Percentiles rank a stretch among this genome's conserved stretches.
phyloP scores from a whole-genome alignment of 805 yeast species.

The Cyberlindnera meyerae region DNA sequence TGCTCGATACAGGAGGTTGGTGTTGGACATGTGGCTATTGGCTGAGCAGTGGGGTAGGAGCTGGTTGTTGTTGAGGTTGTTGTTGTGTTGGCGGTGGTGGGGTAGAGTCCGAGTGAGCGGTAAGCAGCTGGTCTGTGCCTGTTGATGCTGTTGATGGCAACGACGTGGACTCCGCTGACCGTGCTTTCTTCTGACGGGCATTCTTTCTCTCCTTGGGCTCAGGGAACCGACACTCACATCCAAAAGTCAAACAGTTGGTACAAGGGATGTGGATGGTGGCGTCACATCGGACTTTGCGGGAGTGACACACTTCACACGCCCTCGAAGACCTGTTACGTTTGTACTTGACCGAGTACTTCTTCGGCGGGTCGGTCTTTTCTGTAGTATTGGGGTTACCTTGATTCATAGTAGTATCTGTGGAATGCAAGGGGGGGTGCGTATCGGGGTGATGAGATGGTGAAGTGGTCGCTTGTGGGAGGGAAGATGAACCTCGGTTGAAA shows the following conservation, averaged over 20 bases:
- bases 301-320: conserved; percentile 75
- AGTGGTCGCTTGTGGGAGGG: no score
- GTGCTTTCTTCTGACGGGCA: conserved; percentile 23
- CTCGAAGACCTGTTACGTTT: conserved; percentile 49
- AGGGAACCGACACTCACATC: conserved; percentile 67
- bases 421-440: not conserved
- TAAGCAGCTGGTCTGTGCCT: no score
- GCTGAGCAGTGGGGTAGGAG: no score
- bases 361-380: conserved; percentile 9
- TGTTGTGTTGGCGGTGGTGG: not conserved
- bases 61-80: no score
- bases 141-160: not conserved
- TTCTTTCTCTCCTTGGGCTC: conserved; percentile 45
- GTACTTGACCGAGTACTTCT: conserved; percentile 42
- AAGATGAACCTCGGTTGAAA: no score
- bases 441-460: no score
- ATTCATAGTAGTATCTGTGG: not conserved
- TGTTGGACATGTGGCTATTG: conserved; percentile 1
- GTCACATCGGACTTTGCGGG: conserved; percentile 77
- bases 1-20: no score
- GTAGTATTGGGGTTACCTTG: not conserved
- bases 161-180: not conserved
- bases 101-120: not conserved
- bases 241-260: conserved; percentile 67
- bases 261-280: conserved; percentile 56